Percentiles rank a stretch among this genome's conserved stretches.
Conservation (phyloP, 768 basidiomycete genomes). For the Collybiopsis luxurians region DNA sequence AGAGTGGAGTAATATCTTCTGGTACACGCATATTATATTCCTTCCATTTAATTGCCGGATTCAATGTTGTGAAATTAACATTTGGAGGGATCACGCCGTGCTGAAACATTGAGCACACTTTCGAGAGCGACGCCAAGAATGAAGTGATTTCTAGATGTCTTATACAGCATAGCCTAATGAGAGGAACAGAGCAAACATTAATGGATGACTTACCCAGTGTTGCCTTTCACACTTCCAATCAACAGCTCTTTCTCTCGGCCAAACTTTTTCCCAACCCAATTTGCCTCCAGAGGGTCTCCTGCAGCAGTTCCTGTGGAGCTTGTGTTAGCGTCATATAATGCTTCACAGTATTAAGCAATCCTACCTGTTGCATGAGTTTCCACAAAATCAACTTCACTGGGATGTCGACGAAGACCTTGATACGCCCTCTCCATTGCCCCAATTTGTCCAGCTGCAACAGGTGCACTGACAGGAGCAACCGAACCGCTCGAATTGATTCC, state of each 20-base stretch:
- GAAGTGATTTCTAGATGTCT: constrained; percentile 41
- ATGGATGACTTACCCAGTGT: constrained; percentile 34
- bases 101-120: constrained; percentile 38
- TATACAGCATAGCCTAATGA: not conserved
- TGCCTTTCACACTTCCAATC: constrained; percentile 45
- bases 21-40: constrained; percentile 35
- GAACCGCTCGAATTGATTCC: constrained; percentile 36
- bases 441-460: constrained; percentile 33
- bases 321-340: not conserved
- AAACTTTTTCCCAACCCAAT: constrained; percentile 33
- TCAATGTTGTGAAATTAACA: constrained; percentile 30
- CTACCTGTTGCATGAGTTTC: constrained; percentile 50
- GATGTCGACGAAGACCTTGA: constrained; percentile 23
- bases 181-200: not conserved
- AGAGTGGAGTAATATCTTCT: constrained; percentile 22
- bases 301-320: constrained; percentile 31
- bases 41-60: constrained; percentile 38
- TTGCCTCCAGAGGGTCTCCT: constrained; percentile 51
- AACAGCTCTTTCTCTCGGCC: constrained; percentile 20
- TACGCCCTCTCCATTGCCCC: constrained; percentile 37
- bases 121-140: constrained; percentile 42
- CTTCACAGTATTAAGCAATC: not conserved
- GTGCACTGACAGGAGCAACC: constrained; percentile 33
- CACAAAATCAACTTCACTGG: constrained; percentile 43
- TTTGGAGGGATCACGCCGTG: constrained; percentile 35